Evolutionary conservation across 2,329 filamentous ascomycete species (phyloP), one percentile per base, ranked within the genome.

Genomic region (Colletotrichum gloeosporioides): DNA sequence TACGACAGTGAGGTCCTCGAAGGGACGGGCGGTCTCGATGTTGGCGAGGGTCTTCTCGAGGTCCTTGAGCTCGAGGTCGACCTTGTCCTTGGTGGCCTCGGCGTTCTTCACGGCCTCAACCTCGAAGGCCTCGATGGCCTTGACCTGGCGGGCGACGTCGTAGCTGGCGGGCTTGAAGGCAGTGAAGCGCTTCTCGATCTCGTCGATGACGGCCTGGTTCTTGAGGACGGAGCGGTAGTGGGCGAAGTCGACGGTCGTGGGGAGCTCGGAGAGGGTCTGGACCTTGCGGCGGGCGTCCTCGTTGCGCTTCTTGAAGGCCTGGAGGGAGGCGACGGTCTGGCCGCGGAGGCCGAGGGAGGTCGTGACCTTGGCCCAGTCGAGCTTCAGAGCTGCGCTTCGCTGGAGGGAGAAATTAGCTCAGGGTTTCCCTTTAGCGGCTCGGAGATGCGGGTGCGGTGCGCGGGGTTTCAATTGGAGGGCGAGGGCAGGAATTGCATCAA

Each of bases 241-340:
- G 81, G 92, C 87, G 89, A 99, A 99, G 91, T 99, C 96, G 89
- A 99, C 92, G 76, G 92, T 92, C 83, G 95, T 95, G 79, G 96
- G 90, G 86, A 94, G 93, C 88, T 98, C 95, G 79, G 92, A 93
- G 76, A 99, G 95, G 78, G 92, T 83, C 87, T 94, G 93, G 78
- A 99, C 91, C 89, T 96, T 96, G 90, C 97, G 96, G 89, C 96
- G 96, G 85, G 95, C 96, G 86, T 98, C 96, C 86, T 99, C 97
- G 91, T 99, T 98, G 90, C 97, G 96, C 93, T 98, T 97, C 93
- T 99, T 99, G 94, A 99, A 99, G 80, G 95, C 92, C 87, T 96
- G 94, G 78, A 99, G 95, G 78, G 96, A 94, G 83, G 94, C 89
- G 81, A 95, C 96, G 81, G 97, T 99, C 90, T 96, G 95, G 87